Conservation (phyloP, 176 grass and related monocot genomes). For the Puya raimondii region DNA sequence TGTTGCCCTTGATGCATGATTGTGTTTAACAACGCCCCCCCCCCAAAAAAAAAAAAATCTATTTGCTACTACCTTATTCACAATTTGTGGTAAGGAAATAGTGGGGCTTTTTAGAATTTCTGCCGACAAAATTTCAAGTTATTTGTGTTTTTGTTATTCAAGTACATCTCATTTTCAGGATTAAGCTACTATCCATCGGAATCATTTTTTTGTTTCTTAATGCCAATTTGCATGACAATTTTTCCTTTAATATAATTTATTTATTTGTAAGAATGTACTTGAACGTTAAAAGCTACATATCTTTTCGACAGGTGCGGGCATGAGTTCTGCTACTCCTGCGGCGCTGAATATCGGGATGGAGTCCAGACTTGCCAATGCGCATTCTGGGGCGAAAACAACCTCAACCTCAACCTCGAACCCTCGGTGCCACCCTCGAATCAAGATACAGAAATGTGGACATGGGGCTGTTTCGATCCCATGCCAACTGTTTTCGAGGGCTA, state of each 20-base stretch:
- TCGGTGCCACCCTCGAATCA: constrained; percentile 30
- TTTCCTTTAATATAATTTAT: background rate
- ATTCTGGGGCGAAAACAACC: constrained; percentile 52
- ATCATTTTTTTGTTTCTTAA: too few relatives aligned
- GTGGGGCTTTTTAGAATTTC: too few relatives aligned
- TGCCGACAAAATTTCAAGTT: too few relatives aligned
- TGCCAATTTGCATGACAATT: too few relatives aligned
- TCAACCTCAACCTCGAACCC: constrained; percentile 23
- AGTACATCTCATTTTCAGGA: too few relatives aligned
- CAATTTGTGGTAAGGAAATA: too few relatives aligned
- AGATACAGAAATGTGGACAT: constrained; percentile 70
- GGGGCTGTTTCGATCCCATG: constrained; percentile 86
- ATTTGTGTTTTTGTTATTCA: too few relatives aligned
- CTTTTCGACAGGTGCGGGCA: constrained; percentile 72
- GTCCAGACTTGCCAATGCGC: constrained; percentile 81
- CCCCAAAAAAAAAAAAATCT: too few relatives aligned
- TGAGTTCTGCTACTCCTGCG: constrained; percentile 93
- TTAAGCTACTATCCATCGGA: too few relatives aligned
- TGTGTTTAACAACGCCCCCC: too few relatives aligned
- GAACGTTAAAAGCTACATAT: background rate
- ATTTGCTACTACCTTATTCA: too few relatives aligned
- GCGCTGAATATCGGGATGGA: constrained; percentile 57
- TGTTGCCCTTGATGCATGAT: too few relatives aligned
- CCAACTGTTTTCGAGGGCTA: constrained; percentile 58
- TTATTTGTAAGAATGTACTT: background rate